These are phyloP conservation scores for Buxus sempervirens DNA, from an alignment of 164 flowering plant genomes.

Conservation along the genomic window DNA sequence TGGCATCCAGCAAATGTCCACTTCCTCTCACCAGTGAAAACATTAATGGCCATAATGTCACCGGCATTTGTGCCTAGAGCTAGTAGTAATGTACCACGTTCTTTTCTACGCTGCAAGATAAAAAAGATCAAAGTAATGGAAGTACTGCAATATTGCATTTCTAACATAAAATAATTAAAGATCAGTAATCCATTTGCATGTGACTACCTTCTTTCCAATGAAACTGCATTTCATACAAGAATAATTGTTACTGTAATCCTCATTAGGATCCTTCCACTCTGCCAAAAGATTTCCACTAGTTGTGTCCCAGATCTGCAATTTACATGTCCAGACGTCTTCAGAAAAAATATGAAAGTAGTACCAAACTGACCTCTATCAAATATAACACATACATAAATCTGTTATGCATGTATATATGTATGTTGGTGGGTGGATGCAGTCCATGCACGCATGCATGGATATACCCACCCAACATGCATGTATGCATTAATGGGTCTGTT, in stretches of 20 bases:
- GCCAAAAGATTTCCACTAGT: conserved; percentile 28
- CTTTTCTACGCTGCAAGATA: conserved; percentile 30
- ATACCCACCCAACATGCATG: no score
- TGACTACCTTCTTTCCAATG: conserved; percentile 37
- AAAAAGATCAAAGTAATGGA: not conserved
- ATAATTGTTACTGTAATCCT: conserved; percentile 7
- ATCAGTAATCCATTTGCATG: not conserved
- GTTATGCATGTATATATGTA: no score
- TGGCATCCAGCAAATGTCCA: conserved; percentile 26
- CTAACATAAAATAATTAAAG: no score
- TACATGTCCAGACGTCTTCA: not conserved
- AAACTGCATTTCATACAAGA: conserved; percentile 34
- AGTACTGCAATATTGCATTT: no score
- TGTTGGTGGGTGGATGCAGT: no score
- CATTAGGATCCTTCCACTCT: conserved; percentile 31
- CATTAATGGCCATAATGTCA: conserved; percentile 26
- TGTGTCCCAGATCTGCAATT: conserved; percentile 39
- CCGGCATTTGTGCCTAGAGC: conserved; percentile 35
- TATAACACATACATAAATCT: no score
- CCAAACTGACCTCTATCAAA: no score
- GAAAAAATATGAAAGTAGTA: not conserved
- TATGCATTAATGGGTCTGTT: no score
- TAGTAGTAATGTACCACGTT: conserved; percentile 21
- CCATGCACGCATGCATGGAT: no score
- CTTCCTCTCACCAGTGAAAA: conserved; percentile 23